Conservation (phyloP, 2,329 filamentous ascomycete genomes). For the Tolypocladium sp. region DNA sequence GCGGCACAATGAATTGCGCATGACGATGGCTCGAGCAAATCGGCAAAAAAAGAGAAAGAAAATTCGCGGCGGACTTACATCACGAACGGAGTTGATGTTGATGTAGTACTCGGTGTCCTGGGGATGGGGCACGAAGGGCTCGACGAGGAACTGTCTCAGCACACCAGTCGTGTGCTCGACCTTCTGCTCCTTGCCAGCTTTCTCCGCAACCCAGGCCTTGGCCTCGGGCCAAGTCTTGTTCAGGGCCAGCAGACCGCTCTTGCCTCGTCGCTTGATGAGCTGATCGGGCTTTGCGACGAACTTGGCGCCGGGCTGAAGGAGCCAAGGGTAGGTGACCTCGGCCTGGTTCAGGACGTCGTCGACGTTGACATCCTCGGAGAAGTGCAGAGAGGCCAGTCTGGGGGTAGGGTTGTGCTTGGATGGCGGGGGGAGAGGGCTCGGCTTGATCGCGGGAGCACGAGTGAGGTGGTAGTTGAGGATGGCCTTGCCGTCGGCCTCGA, state of each 20-base stretch:
- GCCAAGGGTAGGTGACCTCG: slow-evolving; percentile 94
- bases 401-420: slow-evolving; percentile 86
- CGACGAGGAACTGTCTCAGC: slow-evolving; percentile 91
- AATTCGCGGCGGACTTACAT: slow-evolving; percentile 58
- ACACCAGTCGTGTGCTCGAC: slow-evolving; percentile 87
- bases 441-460: slow-evolving; percentile 94
- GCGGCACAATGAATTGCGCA: not conserved
- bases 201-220: slow-evolving; percentile 84
- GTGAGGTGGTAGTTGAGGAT: slow-evolving; percentile 99
- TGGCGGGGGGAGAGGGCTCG: slow-evolving; percentile 77
- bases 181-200: slow-evolving; percentile 84
- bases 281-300: slow-evolving; percentile 99
- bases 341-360: slow-evolving; percentile 86
- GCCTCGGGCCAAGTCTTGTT: slow-evolving; percentile 98
- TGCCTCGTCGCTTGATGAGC: slow-evolving; percentile 98
- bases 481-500: slow-evolving; percentile 99
- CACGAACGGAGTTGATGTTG: slow-evolving; percentile 99
- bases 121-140: slow-evolving; percentile 96
- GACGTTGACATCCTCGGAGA: slow-evolving; percentile 79
- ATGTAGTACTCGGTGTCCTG: slow-evolving; percentile 98
- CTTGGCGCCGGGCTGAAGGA: slow-evolving; percentile 72
- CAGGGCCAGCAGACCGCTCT: slow-evolving; percentile 90
- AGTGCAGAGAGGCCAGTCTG: slow-evolving; percentile 86
- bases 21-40: not conserved
- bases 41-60: slow-evolving; percentile 12